Evolutionary conservation across 2,329 filamentous ascomycete genomes (phyloP), one percentile per base, ranked within the genome.

Genomic region (Nemania diffusa): DNA sequence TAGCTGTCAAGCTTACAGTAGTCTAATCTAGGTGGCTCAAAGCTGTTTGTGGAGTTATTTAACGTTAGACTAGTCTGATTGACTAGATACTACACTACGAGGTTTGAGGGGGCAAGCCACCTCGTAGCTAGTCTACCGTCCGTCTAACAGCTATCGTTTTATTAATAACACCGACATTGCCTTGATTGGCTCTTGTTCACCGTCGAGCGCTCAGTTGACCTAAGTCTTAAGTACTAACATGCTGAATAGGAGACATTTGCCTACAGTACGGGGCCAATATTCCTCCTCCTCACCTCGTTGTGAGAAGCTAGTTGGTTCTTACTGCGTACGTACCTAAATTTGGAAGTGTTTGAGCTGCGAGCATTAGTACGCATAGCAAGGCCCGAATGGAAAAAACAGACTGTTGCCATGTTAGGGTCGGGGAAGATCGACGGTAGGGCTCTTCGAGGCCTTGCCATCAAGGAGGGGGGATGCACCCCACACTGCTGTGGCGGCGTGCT

Each of bases 381-480:
- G 55, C 27, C 32, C 48, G 64, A 62, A 22, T 26, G 24, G 40
- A n/a, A 59, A 50, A n/a, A 59, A 42, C 52, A 56, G 37, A 29
- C n/a, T 20, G 56, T 46, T 34, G 50, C 50, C 3, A 34, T 56
- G 37, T 62, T 40, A 55, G 26, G 32, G 65, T n/a, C 24, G 55
- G 57, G 37, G 27, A 37, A 52, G 59, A 67, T 64, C 67, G 52
- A 62, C 55, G 27, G 34, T 51, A 56, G 55, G 67, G 67, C 69
- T 65, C 59, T 27, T 56, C 32, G 44, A 53, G 57, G 55, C 57
- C 62, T 56, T 62, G 55, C 57, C 59, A 56, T 55, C 17, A 37
- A 63, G 65, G 67, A 60, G 56, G 60, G 64, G 53, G 56, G 57
- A 71, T 72, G 72, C 70, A 75, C 72, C 73, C 74, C 72, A 72